phyloP scores from a whole-genome alignment of 2,329 filamentous ascomycete genomes.

The Ophiostoma piceae region DNA sequence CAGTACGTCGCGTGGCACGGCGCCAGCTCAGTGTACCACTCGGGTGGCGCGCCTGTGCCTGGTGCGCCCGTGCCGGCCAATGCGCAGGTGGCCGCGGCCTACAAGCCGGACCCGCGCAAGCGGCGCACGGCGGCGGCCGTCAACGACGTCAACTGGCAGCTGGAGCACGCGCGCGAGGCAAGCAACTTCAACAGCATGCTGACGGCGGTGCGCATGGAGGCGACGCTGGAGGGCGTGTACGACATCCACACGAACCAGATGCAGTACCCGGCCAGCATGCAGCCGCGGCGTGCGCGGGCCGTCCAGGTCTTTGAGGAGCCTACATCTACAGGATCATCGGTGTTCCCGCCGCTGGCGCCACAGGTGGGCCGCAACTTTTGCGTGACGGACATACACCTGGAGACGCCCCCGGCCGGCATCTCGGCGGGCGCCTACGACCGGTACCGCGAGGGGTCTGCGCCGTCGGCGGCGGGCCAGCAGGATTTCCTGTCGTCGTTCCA shows the following conservation, averaged over 20 bases:
- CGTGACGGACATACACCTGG: conserved; percentile 51
- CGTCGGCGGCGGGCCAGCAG: conserved; percentile 24
- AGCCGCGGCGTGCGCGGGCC: conserved; percentile 81
- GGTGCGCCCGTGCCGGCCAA: conserved; percentile 37
- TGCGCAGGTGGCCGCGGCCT: conserved; percentile 50
- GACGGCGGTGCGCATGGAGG: conserved; percentile 61
- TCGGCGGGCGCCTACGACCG: conserved; percentile 43
- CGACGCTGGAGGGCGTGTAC: conserved; percentile 67
- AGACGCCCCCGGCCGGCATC: conserved; percentile 47
- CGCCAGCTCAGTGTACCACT: conserved; percentile 88
- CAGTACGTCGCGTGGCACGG: conserved; percentile 99
- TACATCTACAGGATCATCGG: conserved; percentile 28
- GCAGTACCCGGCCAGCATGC: conserved; percentile 81
- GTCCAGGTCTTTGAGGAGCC: conserved; percentile 55
- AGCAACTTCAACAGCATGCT: conserved; percentile 82
- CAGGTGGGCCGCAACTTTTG: conserved; percentile 52
- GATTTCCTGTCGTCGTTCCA: conserved; percentile 50
- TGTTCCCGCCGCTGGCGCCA: conserved; percentile 46
- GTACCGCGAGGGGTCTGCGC: conserved; percentile 31
- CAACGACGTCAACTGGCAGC: conserved; percentile 93
- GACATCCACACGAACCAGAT: conserved; percentile 91
- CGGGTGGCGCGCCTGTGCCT: conserved; percentile 63
- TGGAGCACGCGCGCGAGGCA: conserved; percentile 82
- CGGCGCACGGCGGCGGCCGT: conserved; percentile 66
- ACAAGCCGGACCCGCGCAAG: conserved; percentile 67